Evolutionary conservation across 257 asterid species (phyloP).

Genomic region (Verbascum thapsus): DNA sequence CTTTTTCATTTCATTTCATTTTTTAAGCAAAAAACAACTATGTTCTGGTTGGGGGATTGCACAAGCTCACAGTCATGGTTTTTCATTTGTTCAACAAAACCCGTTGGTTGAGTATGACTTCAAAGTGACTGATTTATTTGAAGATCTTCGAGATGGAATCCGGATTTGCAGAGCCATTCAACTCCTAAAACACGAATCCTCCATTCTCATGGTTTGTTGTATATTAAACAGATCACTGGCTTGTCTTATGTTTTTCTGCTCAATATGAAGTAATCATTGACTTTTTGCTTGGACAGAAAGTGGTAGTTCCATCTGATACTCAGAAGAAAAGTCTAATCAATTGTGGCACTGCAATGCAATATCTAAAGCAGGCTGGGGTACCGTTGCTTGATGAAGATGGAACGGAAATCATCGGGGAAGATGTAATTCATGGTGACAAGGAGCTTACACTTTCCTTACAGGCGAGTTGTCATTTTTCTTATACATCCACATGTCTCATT

Average conservation of each 20-base stretch:
- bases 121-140: conserved; percentile 65
- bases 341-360: conserved; percentile 81
- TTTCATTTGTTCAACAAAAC: conserved; percentile 51
- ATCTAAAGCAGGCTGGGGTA: conserved; percentile 68
- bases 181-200: conserved; percentile 73
- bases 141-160: conserved; percentile 84
- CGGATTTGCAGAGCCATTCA: conserved; percentile 84
- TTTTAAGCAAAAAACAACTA: no score
- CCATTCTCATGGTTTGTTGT: conserved; percentile 74
- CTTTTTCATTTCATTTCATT: conserved; percentile 4
- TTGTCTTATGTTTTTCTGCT: conserved; percentile 22
- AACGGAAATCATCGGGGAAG: conserved; percentile 64
- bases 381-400: conserved; percentile 79
- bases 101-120: conserved; percentile 73
- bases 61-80: neutral
- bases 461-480: conserved; percentile 44
- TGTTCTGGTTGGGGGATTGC: no score
- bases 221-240: conserved; percentile 13
- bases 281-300: conserved; percentile 57
- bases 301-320: conserved; percentile 82
- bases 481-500: neutral
- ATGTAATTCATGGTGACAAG: conserved; percentile 73
- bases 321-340: conserved; percentile 69
- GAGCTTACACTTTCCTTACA: conserved; percentile 83
- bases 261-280: conserved; percentile 20